A percentile compares a stretch with the other conserved stretches of the same genome.
Conservation (phyloP, 768 basidiomycete genomes). For the Lyophyllum semitale region DNA sequence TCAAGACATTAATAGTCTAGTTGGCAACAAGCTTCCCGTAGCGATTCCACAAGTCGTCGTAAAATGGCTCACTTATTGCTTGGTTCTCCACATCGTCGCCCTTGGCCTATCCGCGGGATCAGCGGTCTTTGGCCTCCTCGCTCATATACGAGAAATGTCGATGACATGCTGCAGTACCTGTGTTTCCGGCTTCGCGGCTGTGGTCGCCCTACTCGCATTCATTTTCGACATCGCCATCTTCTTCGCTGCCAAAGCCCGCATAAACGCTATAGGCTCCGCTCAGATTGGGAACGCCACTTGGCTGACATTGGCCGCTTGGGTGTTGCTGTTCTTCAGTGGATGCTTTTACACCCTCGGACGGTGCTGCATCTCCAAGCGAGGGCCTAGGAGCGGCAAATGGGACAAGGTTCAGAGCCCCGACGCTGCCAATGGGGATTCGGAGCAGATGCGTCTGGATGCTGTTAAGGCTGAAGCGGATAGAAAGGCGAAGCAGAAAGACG, state of each 20-base stretch:
- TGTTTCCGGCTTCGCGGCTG: conserved; percentile 79
- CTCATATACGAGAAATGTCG: conserved; percentile 84
- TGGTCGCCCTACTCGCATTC: conserved; percentile 81
- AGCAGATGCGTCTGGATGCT: conserved; percentile 78
- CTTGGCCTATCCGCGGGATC: conserved; percentile 72
- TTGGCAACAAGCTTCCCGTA: conserved; percentile 65
- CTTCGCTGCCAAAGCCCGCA: conserved; percentile 83
- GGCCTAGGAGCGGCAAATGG: conserved; percentile 38
- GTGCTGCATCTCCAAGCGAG: conserved; percentile 73
- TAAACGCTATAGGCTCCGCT: conserved; percentile 79
- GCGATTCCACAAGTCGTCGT: conserved; percentile 82
- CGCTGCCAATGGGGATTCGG: conserved; percentile 40
- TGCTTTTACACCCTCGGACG: conserved; percentile 85
- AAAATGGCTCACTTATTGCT: conserved; percentile 94
- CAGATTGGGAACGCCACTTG: conserved; percentile 87
- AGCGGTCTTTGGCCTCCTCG: conserved; percentile 81
- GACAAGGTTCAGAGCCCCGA: conserved; percentile 35
- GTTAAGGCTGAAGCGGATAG: conserved; percentile 86
- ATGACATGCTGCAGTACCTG: conserved; percentile 84
- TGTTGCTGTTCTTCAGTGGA: conserved; percentile 87
- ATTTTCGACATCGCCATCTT: conserved; percentile 92
- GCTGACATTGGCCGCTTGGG: conserved; percentile 85
- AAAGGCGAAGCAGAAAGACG: conserved; percentile 62
- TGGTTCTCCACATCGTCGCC: conserved; percentile 90
- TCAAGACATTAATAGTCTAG: conserved; percentile 78